Conservation (phyloP, 306 rosid species). For the Quercus gilva region DNA sequence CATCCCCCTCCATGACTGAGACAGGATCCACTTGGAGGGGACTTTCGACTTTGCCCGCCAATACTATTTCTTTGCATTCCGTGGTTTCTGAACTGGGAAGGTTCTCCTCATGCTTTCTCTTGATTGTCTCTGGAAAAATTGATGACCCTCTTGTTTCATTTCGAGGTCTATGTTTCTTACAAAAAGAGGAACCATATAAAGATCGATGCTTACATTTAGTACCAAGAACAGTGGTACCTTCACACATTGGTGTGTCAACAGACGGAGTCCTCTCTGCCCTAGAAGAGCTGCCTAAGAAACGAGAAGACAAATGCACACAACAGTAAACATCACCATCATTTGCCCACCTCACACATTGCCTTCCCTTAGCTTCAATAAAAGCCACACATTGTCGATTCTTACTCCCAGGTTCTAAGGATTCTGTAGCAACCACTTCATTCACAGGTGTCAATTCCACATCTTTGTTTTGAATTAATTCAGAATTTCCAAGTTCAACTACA, state of each 20-base stretch:
- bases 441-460: slow-evolving; percentile 60
- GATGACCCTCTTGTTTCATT: slow-evolving; percentile 43
- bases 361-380: slow-evolving; percentile 90
- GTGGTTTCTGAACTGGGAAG: slow-evolving; percentile 40
- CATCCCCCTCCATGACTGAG: slow-evolving; percentile 39
- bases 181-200: slow-evolving; percentile 66
- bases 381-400: slow-evolving; percentile 88
- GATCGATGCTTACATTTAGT: slow-evolving; percentile 93
- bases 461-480: slow-evolving; percentile 39
- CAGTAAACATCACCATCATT: slow-evolving; percentile 98
- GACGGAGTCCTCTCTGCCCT: slow-evolving; percentile 51
- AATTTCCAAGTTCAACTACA: slow-evolving; percentile 51
- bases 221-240: slow-evolving; percentile 97
- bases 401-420: slow-evolving; percentile 47
- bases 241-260: slow-evolving; percentile 81
- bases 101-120: slow-evolving; percentile 68
- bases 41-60: slow-evolving; percentile 46
- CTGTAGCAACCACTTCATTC: slow-evolving; percentile 38
- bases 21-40: slow-evolving; percentile 62
- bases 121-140: slow-evolving; percentile 42
- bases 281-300: slow-evolving; percentile 66
- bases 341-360: slow-evolving; percentile 99
- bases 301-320: slow-evolving; percentile 92
- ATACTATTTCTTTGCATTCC: slow-evolving; percentile 48
- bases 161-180: slow-evolving; percentile 87